phyloP scores from a whole-genome alignment of 371 early-diverging fungal species.

The Saksenaea vasiformis region DNA sequence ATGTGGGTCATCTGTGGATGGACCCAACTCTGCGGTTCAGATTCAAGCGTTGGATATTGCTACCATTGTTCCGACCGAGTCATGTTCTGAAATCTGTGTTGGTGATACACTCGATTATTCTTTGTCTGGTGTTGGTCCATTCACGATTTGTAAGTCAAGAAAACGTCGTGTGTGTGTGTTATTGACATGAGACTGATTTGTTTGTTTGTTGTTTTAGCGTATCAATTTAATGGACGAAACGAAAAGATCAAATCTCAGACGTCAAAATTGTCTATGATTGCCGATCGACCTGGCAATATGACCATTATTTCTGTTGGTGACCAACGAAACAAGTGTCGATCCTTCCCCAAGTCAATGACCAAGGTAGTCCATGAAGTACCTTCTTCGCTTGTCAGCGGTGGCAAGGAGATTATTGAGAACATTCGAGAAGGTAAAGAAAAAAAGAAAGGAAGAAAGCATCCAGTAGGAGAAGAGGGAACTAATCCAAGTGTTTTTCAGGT shows the following conservation, averaged over 20 bases:
- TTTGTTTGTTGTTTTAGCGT: conserved; percentile 21
- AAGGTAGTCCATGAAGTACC: conserved; percentile 49
- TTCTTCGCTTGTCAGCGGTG: conserved; percentile 50
- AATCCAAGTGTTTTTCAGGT: conserved; percentile 21
- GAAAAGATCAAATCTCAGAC: conserved; percentile 35
- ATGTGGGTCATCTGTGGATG: conserved; percentile 28
- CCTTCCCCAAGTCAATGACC: conserved; percentile 40
- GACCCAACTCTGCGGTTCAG: conserved; percentile 14
- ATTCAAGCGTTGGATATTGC: conserved; percentile 51
- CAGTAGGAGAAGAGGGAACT: neutral
- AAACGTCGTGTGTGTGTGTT: too few species aligned
- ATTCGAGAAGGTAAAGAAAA: conserved; percentile 48
- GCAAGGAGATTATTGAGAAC: conserved; percentile 48
- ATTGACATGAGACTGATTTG: neutral
- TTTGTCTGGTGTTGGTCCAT: conserved; percentile 44
- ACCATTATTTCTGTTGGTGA: conserved; percentile 56
- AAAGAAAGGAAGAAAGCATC: neutral
- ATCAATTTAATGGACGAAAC: conserved; percentile 40
- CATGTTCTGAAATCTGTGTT: conserved; percentile 46
- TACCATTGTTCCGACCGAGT: conserved; percentile 37
- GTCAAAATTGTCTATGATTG: conserved; percentile 39
- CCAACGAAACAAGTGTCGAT: conserved; percentile 52
- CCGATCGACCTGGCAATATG: conserved; percentile 57
- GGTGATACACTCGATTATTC: conserved; percentile 52
- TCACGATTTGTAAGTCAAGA: conserved; percentile 33